Conservation (phyloP, 116 monocot genomes). For the Zostera marina region DNA sequence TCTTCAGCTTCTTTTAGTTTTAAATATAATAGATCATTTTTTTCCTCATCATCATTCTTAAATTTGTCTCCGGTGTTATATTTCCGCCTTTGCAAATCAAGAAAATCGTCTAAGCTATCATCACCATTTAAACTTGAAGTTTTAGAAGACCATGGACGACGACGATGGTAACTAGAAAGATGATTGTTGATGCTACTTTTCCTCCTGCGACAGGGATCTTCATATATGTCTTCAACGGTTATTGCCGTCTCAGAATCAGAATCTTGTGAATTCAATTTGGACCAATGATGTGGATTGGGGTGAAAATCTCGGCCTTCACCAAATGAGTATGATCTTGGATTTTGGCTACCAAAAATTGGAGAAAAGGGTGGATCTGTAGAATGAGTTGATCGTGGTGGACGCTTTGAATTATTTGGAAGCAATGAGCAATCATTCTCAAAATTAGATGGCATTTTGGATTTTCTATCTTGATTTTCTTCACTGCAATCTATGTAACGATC, state of each 20-base stretch:
- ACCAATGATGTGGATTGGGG: conserved; percentile 7
- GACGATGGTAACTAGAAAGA: conserved; percentile 7
- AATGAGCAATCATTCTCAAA: conserved; percentile 10
- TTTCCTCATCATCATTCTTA: conserved; percentile 11
- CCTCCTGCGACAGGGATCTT: conserved; percentile 16
- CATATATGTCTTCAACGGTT: conserved; percentile 47
- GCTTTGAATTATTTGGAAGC: conserved; percentile 20
- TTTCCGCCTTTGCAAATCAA: not conserved
- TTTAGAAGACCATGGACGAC: not conserved
- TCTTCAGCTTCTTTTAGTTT: conserved; percentile 47
- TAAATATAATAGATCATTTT: conserved; percentile 29
- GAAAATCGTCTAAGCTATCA: not conserved
- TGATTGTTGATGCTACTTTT: conserved; percentile 2
- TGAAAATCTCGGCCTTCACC: conserved; percentile 22
- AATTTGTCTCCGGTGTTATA: not conserved
- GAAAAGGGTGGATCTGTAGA: conserved; percentile 34
- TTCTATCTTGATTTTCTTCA: conserved; percentile 23
- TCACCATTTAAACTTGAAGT: not conserved
- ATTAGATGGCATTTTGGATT: conserved; percentile 3
- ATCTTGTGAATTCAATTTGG: conserved; percentile 12
- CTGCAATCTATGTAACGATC: conserved; percentile 51
- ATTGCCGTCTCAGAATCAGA: conserved; percentile 28
- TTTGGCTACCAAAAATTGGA: conserved; percentile 23
- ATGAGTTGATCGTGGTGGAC: conserved; percentile 26
- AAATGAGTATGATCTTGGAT: conserved; percentile 24